Evolutionary conservation across 345 rosid species (phyloP).

Genomic region (Psidium guajava): DNA sequence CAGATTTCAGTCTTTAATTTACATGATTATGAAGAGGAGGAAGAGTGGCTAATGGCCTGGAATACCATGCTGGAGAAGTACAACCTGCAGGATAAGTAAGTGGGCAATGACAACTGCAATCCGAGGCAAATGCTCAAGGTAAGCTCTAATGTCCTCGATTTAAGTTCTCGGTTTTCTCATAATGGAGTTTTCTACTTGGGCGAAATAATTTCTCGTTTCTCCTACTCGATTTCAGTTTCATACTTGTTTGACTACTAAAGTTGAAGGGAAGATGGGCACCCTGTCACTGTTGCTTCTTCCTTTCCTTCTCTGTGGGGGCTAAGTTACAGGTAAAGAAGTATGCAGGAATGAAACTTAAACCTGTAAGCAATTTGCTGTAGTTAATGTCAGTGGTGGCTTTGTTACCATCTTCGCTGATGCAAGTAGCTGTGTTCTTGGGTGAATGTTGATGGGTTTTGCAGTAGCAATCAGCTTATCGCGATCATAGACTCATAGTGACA

Average conservation of each 20-base stretch:
- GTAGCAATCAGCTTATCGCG: not conserved
- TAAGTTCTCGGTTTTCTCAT: not conserved
- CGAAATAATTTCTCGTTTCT: not conserved
- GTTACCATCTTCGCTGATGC: not conserved
- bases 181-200: not conserved
- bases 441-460: not conserved
- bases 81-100: not conserved
- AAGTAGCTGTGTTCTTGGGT: not conserved
- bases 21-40: not conserved
- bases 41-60: slow-evolving; percentile 21
- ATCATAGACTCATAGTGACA: not conserved
- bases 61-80: slow-evolving; percentile 11
- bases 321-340: not conserved
- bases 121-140: not conserved
- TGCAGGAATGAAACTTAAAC: not conserved
- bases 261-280: not conserved
- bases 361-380: not conserved
- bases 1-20: slow-evolving; percentile 1
- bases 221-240: not conserved
- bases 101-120: not conserved
- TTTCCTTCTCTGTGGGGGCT: not conserved
- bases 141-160: not conserved
- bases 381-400: not conserved
- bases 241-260: not conserved
- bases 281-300: not conserved